Evolutionary conservation across 2,329 filamentous ascomycete species (phyloP), one percentile per base, ranked within the genome.

Genomic region (Tolypocladium guangdongense): DNA sequence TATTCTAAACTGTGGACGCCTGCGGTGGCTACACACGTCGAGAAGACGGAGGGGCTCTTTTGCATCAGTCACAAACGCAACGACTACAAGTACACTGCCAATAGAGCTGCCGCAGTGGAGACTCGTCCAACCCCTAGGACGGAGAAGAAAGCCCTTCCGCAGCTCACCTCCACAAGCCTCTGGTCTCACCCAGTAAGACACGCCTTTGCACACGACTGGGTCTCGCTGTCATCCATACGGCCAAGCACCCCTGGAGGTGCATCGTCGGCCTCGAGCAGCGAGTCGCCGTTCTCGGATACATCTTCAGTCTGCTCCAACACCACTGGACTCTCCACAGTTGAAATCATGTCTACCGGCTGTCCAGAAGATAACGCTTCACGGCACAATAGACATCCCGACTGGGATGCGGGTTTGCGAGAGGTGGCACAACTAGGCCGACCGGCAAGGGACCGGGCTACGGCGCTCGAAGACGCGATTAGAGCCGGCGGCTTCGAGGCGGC

Each of bases 261-360:
- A n/a, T 55, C 55, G 2, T 56, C 51, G 4, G 53, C 56, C 11
- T 57, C 57, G 5, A 54, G 50, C 16, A 54, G 56, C 43, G 54
- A 53, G 37, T 56, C 60, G 6, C 48, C 54, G n/a, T 39, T 55
- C 10, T 55, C 57, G 14, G 59, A 58, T n/a, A 45, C 53, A 20
- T 57, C 49, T 14, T 56, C 52, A 7, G n/a, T 37, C n/a, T 51
- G 35, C 27, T 54, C 55, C 18, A 54, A 24, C 52, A n/a, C 33
- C 39, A 59, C 57, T 6, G 55, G 52, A 10, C 49, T 53, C 35
- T 55, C 57, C 20, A 54, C 54, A 10, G 45, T 52, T 7, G 55
- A 27, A 14, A 56, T 54, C 50, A 22, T 54, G 16, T 49, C 46
- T 14, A 37, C 53, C 10, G 33, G 27, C 43, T 32, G 43, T 27